phyloP scores from a whole-genome alignment of 139 green algal species.

The Pseudopediastrum boryanum region DNA sequence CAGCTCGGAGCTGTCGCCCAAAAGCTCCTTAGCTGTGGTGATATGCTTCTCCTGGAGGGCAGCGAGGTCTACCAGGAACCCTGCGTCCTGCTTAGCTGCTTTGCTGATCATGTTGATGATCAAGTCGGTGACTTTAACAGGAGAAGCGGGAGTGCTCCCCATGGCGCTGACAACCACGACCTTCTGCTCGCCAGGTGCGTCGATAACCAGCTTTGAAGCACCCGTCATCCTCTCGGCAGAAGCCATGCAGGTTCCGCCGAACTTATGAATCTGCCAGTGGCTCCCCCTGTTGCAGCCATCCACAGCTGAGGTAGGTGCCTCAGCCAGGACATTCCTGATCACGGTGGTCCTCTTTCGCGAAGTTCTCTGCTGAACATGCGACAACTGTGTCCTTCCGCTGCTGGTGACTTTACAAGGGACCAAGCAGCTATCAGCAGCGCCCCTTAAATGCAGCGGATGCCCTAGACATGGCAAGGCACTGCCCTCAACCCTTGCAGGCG shows the following conservation, averaged over 20 bases:
- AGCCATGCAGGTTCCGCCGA: slow-evolving; percentile 87
- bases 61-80: slow-evolving; percentile 86
- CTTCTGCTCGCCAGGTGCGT: slow-evolving; percentile 55
- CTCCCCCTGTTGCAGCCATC: slow-evolving; percentile 50
- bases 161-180: slow-evolving; percentile 88
- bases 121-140: slow-evolving; percentile 91
- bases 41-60: slow-evolving; percentile 92
- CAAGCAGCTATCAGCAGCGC: too few species aligned
- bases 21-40: slow-evolving; percentile 78
- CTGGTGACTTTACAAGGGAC: too few species aligned
- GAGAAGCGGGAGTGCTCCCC: slow-evolving; percentile 73
- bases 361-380: background rate
- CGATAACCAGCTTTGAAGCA: slow-evolving; percentile 72
- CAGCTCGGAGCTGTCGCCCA: slow-evolving; percentile 71
- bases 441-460: too few species aligned
- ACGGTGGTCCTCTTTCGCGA: slow-evolving; percentile 15
- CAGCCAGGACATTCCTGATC: slow-evolving; percentile 27
- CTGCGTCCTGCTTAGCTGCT: slow-evolving; percentile 64
- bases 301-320: background rate
- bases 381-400: too few species aligned
- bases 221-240: slow-evolving; percentile 82
- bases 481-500: too few species aligned
- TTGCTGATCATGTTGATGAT: slow-evolving; percentile 90
- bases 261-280: slow-evolving; percentile 62
- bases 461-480: too few species aligned